Base-by-base conservation (phyloP, 768 basidiomycete species). In the Gloeostereum incarnatum region DNA sequence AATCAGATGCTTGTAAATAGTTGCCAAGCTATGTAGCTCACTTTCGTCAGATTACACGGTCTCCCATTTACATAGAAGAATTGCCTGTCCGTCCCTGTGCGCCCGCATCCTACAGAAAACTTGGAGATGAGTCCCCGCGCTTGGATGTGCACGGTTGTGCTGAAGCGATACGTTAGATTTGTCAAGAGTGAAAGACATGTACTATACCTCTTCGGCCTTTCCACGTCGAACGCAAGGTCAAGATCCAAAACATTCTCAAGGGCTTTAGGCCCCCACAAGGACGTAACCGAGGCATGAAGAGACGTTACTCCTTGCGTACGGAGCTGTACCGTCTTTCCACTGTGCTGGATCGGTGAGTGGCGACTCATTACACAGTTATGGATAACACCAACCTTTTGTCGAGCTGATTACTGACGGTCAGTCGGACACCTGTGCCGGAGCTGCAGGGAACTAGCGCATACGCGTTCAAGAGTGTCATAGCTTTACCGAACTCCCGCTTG, bases 11-110 rank as follows among this genome's bases (percentile, higher is more conserved):
- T 23, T 35, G 10, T 26, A 7, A 19, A 26, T 9, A 14, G 19
- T 33, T 22, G 27, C 6, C 5, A 23, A 5, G 19, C 10, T 19
- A 39, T 23, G 31, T 39, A 16, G 36, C 55, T 9, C 31, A 84
- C 90, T 67, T 88, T 92, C 13, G 66, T 59, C 6, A 85, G 66
- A 45, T 73, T 78, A 49, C 88, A 93, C 1, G 96, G 96, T 13
- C 96, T 68, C 0, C 89, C 86, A 48, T 99, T 98, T 47, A 98
- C 66, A 48, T 79, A 99, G 59, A 88, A 86, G 57, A 87, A 97
- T 47, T 98, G 96, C 2, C 93, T 63, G 52, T 97, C 96, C 0
- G 77, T 71, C 4, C 81, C 77, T 2, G 77, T 70, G 26, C 94
- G 64, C 5, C 92, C 93, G 44, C 73, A 75, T 0, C 81, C 83